Conservation (phyloP, 1,139 yeast species). For the Hansenula lynferdii region DNA sequence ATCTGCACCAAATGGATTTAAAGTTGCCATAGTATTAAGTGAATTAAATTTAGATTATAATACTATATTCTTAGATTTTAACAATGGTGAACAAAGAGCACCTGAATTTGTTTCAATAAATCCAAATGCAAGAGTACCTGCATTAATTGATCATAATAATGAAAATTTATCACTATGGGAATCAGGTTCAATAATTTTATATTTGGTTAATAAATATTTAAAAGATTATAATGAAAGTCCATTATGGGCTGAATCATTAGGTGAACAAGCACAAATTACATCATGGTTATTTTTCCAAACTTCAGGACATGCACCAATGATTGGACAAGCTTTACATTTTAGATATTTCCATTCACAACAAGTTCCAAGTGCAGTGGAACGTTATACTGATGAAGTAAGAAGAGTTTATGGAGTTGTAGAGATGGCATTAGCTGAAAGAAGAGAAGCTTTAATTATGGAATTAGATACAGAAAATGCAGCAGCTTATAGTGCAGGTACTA, state of each 20-base stretch:
- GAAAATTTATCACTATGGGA: slow-evolving; percentile 89
- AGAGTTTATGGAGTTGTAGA: slow-evolving; percentile 93
- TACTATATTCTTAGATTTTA: slow-evolving; percentile 85
- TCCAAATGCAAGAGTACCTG: slow-evolving; percentile 95
- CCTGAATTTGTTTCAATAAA: slow-evolving; percentile 89
- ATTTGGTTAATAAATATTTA: slow-evolving; percentile 62
- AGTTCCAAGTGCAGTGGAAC: slow-evolving; percentile 83
- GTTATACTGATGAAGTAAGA: slow-evolving; percentile 91
- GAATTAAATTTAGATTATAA: slow-evolving; percentile 78
- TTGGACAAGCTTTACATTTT: slow-evolving; percentile 95
- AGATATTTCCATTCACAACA: slow-evolving; percentile 85
- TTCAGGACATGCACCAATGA: slow-evolving; percentile 97
- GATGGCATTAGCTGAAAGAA: slow-evolving; percentile 90
- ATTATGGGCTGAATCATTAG: slow-evolving; percentile 75
- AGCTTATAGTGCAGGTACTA: slow-evolving; percentile 85
- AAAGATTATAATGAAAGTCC: slow-evolving; percentile 70
- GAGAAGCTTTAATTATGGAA: slow-evolving; percentile 89
- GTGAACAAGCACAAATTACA: slow-evolving; percentile 82
- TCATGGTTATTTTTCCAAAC: slow-evolving; percentile 95
- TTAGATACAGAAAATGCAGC: slow-evolving; percentile 84
- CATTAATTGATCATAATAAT: slow-evolving; percentile 80
- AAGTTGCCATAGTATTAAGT: slow-evolving; percentile 85
- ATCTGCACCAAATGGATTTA: slow-evolving; percentile 95
- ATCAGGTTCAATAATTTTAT: slow-evolving; percentile 84
- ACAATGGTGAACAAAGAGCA: slow-evolving; percentile 85